Evolutionary conservation across 345 rosid genomes (phyloP), one percentile per base, ranked within the genome.

Genomic region (Syzygium grande): DNA sequence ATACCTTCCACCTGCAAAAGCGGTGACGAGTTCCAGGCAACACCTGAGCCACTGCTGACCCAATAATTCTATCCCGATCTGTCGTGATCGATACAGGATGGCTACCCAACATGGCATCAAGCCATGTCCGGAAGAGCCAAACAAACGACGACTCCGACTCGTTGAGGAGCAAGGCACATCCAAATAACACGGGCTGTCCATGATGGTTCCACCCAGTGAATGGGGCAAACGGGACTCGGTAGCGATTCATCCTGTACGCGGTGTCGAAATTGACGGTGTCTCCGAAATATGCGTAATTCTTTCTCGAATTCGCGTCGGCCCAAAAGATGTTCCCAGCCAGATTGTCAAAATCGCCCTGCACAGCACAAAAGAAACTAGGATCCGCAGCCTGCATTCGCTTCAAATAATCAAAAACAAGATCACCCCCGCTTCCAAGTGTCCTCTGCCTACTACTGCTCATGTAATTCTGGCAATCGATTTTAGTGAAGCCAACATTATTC

Each of bases 71-170:
- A 90, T 96, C 96, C 4, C 93, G 96, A 80, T 94, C 97, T 7
- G 95, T 93, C 16, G 98, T 96, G 79, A 96, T 91, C 23, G 98
- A 96, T 80, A 91, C 91, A 84, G 98, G 98, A 58, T 65, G 88
- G 52, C 90, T 92, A 51, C 95, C 93, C 84, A 94, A 92, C 95
- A 96, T 95, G 11, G 96, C 95, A 77, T 91, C 93, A 85, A 96
- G 95, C 98, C 98, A 96, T 14, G 95, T 92, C 84, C 92, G 96
- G 87, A 96, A 90, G 29, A 96, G 91, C 96, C 98, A 96, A n/a
- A 89, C 65, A 83, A 95, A 93, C 14, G 95, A 94, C 78, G 95
- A 91, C 87, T 94, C 95, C 0, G 98, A 91, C 85, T 96, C 96
- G 84, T 92, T 93, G 58, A 92, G 87, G 77, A 96, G 84, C 79